Evolutionary conservation across 2,329 filamentous ascomycete species (phyloP), one percentile per base, ranked within the genome.

Genomic region (Zalaria sp.): DNA sequence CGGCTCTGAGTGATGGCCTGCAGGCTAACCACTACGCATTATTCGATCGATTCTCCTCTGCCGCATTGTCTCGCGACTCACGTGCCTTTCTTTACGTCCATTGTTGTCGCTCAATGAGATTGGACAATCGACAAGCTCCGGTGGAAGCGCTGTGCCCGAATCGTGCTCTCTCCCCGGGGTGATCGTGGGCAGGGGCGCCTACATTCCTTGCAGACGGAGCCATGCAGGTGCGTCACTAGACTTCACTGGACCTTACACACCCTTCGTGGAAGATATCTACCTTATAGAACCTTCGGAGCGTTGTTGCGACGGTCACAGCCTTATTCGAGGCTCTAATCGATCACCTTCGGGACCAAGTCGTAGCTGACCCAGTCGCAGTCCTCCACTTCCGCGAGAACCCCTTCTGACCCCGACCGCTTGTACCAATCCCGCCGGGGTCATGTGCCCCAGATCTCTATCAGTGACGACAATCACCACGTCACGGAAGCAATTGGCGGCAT

Each of bases 401-500:
- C 18, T 18, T 18, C 29, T n/a, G 29, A 32, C 7, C n/a, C 7
- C 29, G 29, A 32, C 29, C 29, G 29, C 42, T 34, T 58, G 55
- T 71, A 71, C 61, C 62, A 70, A 51, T 61, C 65, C 52, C 66
- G 71, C 47, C 67, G 71, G 54, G 72, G 73, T 50, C 76, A 79
- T 64, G 65, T 64, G 50, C 68, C 75, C 47, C 72, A 78, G 51
- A 66, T 79, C 47, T 79, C 75, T 52, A 80, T 93, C 60, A 91
- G 83, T 61, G 87, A 94, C 64, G 83, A 88, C 46, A 86, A 75
- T 64, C 86, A 94, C 65, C 88, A 94, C 74, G 85, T 94, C 58
- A 94, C 87, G 43, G 88, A 94, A 62, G 83, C 86, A 45, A 93
- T 94, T 62, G 85, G 85, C 40, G 87, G 87, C 53, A 75, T 93